Base-by-base conservation (phyloP, 2,329 filamentous ascomycete genomes). In the Hypoxylon sp. region DNA sequence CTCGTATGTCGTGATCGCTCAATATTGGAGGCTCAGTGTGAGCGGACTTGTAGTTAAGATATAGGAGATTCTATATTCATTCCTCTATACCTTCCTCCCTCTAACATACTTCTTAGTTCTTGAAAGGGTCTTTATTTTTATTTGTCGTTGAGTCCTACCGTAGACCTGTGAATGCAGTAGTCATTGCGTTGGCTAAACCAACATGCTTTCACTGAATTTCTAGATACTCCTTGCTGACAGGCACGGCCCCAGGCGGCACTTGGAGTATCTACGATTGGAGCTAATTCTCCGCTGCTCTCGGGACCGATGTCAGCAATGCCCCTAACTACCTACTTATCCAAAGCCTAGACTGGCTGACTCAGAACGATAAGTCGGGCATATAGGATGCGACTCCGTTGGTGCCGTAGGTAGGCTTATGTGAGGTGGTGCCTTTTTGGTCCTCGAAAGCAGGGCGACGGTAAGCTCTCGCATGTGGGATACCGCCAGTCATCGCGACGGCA, bases 291-390 rank as follows among this genome's bases (percentile, higher is more conserved):
- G 33, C 4, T 8, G 6, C n/a, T 22, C 28, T 60, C 64, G 54
- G 64, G 46, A 55, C 55, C 60, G 56, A 53, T 20, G 48, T 64
- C 22, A 66, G 59, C 44, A 55, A 14, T 54, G 44, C 42, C 46
- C 30, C n/a, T n/a, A n/a, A n/a, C n/a, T n/a, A n/a, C n/a, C n/a
- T n/a, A n/a, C n/a, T 40, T 55, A 52, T 52, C 40, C 26, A 51
- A 24, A 30, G 32, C 55, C 42, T 26, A 42, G 26, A 33, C 20
- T 12, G 4, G 32, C 55, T 66, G 63, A 66, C 38, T 67, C 60
- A 61, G 53, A 69, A 63, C 57, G 46, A 52, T 57, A 64, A 54
- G 28, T 60, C 64, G 59, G 57, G 33, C 53, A 40, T 57, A 26
- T 58, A 64, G 53, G 44, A 32, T 56, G 55, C 54, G 54, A 66